phyloP scores from a whole-genome alignment of 768 basidiomycete species.

The Auricularia auricula-judae region DNA sequence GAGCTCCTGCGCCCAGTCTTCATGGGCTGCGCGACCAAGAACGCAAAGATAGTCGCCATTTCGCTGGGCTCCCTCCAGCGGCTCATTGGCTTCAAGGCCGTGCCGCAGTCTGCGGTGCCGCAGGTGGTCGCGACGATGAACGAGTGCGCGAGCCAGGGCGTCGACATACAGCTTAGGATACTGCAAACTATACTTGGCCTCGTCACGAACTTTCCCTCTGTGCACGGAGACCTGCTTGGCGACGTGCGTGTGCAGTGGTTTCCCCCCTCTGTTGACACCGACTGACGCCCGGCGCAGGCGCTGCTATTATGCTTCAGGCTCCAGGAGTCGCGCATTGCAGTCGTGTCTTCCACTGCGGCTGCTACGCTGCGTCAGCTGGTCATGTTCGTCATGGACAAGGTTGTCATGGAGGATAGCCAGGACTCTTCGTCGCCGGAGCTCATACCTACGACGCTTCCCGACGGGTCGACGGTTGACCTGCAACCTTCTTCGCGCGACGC shows the following conservation, averaged over 20 bases:
- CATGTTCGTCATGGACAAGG: slow-evolving; percentile 96
- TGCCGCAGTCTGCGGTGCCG: slow-evolving; percentile 69
- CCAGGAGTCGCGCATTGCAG: slow-evolving; percentile 90
- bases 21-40: slow-evolving; percentile 89
- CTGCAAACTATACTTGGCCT: slow-evolving; percentile 87
- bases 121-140: slow-evolving; percentile 75
- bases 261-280: neutral
- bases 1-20: slow-evolving; percentile 80
- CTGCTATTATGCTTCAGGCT: slow-evolving; percentile 89
- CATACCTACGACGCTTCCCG: slow-evolving; percentile 47
- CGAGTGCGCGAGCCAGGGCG: slow-evolving; percentile 84
- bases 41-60: slow-evolving; percentile 88
- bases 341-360: slow-evolving; percentile 94
- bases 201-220: slow-evolving; percentile 74
- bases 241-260: slow-evolving; percentile 42
- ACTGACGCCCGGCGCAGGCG: slow-evolving; percentile 39
- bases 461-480: slow-evolving; percentile 52
- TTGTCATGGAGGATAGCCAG: slow-evolving; percentile 61
- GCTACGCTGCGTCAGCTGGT: slow-evolving; percentile 92
- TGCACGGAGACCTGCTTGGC: slow-evolving; percentile 70
- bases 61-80: slow-evolving; percentile 85
- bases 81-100: slow-evolving; percentile 76
- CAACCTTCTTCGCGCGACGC: slow-evolving; percentile 75
- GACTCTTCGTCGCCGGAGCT: slow-evolving; percentile 23
- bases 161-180: slow-evolving; percentile 92